These are phyloP conservation scores for Ophiosphaerella korrae DNA, from an alignment of 2,329 filamentous ascomycete species.

Conservation along the genomic window DNA sequence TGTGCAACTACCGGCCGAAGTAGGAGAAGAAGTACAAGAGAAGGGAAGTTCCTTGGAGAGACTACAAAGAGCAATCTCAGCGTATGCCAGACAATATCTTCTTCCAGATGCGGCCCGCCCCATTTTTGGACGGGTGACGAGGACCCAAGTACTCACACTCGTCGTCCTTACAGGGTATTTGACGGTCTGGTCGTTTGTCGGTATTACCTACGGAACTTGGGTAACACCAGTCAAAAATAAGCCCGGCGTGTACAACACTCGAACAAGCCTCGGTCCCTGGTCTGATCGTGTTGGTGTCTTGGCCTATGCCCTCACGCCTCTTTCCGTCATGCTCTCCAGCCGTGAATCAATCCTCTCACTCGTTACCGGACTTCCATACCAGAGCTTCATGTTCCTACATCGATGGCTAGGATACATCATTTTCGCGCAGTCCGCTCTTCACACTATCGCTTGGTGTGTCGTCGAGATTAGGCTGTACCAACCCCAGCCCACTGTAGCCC, in stretches of 20 bases:
- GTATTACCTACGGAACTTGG: constrained; percentile 72
- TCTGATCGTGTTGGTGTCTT: constrained; percentile 71
- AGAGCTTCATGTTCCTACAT: constrained; percentile 68
- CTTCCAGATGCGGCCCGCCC: constrained; percentile 63
- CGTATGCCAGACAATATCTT: constrained; percentile 58
- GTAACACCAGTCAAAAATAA: constrained; percentile 67
- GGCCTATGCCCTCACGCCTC: constrained; percentile 74
- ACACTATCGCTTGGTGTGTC: constrained; percentile 73
- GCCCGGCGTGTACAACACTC: constrained; percentile 64
- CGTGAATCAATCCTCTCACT: constrained; percentile 73
- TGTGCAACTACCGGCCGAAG: constrained; percentile 25
- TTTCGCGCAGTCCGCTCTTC: constrained; percentile 68
- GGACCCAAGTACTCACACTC: constrained; percentile 69
- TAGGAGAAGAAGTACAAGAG: constrained; percentile 26
- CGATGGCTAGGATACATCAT: constrained; percentile 77
- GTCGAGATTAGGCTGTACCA: constrained; percentile 71
- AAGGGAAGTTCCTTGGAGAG: constrained; percentile 32
- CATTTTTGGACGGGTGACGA: constrained; percentile 70
- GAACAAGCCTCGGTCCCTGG: constrained; percentile 69
- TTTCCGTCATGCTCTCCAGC: constrained; percentile 69
- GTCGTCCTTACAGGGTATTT: constrained; percentile 65
- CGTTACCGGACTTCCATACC: constrained; percentile 74
- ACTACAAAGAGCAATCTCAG: constrained; percentile 44
- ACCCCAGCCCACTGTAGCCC: constrained; percentile 67
- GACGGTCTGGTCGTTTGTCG: constrained; percentile 67